Evolutionary conservation across 805 yeast species (phyloP).

Genomic region (Myxozyma geophila): DNA sequence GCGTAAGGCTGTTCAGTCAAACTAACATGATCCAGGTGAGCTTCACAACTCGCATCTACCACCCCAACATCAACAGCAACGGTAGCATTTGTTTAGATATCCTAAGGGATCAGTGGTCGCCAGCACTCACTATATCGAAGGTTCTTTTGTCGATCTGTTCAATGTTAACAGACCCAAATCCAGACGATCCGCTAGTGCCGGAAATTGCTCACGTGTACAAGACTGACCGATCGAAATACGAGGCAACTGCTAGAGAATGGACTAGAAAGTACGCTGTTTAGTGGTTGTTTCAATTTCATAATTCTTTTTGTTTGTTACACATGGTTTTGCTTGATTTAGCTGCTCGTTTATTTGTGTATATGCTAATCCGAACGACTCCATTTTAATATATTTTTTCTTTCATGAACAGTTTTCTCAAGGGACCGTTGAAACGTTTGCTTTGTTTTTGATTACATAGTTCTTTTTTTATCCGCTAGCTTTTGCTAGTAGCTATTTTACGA

Average conservation of each 20-base stretch:
- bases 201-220: constrained; percentile 97
- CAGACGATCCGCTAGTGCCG: constrained; percentile 98
- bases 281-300: constrained; percentile 12
- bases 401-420: neutral
- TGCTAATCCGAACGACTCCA: constrained; percentile 1
- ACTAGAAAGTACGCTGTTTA: constrained; percentile 96
- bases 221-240: constrained; percentile 90
- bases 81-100: constrained; percentile 97
- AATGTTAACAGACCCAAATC: constrained; percentile 94
- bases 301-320: neutral
- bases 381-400: neutral
- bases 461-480: neutral
- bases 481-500: neutral
- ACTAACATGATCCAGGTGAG: constrained; percentile 50
- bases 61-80: constrained; percentile 93
- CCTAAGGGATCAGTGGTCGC: constrained; percentile 98
- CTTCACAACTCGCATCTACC: constrained; percentile 95
- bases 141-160: constrained; percentile 94
- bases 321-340: constrained; percentile 8
- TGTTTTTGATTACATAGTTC: neutral
- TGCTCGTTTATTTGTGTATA: neutral
- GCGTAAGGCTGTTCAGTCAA: neutral
- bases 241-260: constrained; percentile 98
- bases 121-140: constrained; percentile 94
- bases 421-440: constrained; percentile 1